Conservation (phyloP, 257 asterid genomes). For the Knoxia roxburghii region DNA sequence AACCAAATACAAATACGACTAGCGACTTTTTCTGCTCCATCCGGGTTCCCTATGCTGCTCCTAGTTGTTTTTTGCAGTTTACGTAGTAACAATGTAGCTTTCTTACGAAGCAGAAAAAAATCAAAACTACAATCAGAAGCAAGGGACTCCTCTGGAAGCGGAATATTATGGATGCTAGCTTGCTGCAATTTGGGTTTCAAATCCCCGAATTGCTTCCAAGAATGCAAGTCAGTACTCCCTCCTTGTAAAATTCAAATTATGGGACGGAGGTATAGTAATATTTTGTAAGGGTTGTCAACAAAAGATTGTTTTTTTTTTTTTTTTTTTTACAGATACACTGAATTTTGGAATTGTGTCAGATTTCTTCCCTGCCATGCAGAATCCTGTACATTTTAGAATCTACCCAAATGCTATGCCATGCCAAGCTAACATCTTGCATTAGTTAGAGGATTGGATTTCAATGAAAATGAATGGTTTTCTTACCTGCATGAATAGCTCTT, state of each 20-base stretch:
- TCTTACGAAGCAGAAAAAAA: no score
- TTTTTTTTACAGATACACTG: neutral
- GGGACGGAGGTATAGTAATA: no score
- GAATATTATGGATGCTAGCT: neutral
- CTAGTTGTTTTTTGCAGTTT: neutral
- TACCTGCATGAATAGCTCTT: no score
- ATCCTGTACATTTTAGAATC: no score
- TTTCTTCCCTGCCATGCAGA: constrained; percentile 4
- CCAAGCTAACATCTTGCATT: neutral
- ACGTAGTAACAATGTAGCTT: no score
- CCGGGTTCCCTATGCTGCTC: neutral
- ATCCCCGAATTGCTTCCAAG: no score
- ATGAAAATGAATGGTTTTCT: neutral
- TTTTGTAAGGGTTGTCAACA: no score
- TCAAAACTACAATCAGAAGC: no score
- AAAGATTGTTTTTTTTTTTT: no score
- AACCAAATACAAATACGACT: constrained; percentile 1
- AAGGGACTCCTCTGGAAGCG: neutral
- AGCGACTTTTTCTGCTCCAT: neutral
- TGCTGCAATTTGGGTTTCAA: neutral
- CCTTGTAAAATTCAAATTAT: no score
- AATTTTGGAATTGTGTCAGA: neutral
- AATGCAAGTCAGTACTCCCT: no score
- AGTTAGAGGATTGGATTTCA: neutral
- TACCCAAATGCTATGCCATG: neutral